Evolutionary conservation across 2,329 filamentous ascomycete species (phyloP).

Genomic region (Hymenotorrendiella dingleyae): DNA sequence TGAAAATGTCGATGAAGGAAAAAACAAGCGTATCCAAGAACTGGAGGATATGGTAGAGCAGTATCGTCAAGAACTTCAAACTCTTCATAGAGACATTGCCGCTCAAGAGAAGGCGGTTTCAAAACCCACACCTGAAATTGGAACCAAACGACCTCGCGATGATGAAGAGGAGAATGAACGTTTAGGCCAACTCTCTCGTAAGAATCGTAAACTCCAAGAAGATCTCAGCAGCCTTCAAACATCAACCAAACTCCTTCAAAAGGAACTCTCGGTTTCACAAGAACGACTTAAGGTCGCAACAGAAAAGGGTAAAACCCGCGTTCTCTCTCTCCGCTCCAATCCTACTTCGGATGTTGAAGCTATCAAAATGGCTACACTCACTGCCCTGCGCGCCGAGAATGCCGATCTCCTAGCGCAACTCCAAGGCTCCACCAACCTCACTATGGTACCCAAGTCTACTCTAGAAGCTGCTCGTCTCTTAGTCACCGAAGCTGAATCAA

Average conservation of each 20-base stretch:
- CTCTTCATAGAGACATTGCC: slow-evolving; percentile 67
- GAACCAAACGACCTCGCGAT: slow-evolving; percentile 60
- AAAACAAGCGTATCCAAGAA: slow-evolving; percentile 67
- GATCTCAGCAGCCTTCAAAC: slow-evolving; percentile 66
- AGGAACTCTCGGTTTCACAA: slow-evolving; percentile 65
- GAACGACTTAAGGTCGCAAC: slow-evolving; percentile 65
- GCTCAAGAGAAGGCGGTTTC: slow-evolving; percentile 47
- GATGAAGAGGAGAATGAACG: slow-evolving; percentile 57
- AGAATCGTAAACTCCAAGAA: slow-evolving; percentile 80
- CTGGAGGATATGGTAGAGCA: slow-evolving; percentile 82
- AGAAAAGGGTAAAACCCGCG: slow-evolving; percentile 67
- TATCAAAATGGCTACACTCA: slow-evolving; percentile 75
- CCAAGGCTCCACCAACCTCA: slow-evolving; percentile 32
- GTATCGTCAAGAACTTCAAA: slow-evolving; percentile 76
- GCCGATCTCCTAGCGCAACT: slow-evolving; percentile 72
- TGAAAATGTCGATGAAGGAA: slow-evolving; percentile 70
- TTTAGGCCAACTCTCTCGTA: slow-evolving; percentile 76
- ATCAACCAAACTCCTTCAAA: slow-evolving; percentile 63
- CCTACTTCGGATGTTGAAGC: slow-evolving; percentile 82
- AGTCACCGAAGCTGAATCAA: slow-evolving; percentile 63
- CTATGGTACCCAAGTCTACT: slow-evolving; percentile 66
- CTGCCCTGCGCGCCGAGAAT: slow-evolving; percentile 77
- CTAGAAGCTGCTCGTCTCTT: slow-evolving; percentile 72
- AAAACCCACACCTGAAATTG: slow-evolving; percentile 34
- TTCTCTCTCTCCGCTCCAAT: slow-evolving; percentile 85